Percentiles rank a stretch among this genome's conserved stretches.
Evolutionary conservation across 202 grass and related monocot genomes (phyloP).

Genomic region (Hordeum pubiflorum): DNA sequence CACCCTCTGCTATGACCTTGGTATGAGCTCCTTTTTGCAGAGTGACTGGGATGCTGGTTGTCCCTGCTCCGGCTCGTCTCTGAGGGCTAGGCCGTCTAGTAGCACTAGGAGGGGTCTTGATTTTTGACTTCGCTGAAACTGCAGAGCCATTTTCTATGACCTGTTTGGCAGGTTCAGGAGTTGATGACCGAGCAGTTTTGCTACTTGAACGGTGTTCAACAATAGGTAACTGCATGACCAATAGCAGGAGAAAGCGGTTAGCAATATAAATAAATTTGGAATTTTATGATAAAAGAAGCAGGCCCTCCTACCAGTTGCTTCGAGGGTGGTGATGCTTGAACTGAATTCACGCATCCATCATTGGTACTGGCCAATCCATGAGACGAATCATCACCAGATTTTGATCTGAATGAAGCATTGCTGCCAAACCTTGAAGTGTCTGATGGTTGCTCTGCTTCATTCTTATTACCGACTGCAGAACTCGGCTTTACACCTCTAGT

Average conservation of each 20-base stretch:
- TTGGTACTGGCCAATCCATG: slow-evolving; percentile 31
- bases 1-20: slow-evolving; percentile 32
- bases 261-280: too few relatives aligned
- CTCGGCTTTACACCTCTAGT: slow-evolving; percentile 33
- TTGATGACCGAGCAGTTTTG: slow-evolving; percentile 34
- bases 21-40: slow-evolving; percentile 31
- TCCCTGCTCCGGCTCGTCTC: slow-evolving; percentile 33
- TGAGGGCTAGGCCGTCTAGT: slow-evolving; percentile 41
- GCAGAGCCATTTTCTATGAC: slow-evolving; percentile 30
- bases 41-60: slow-evolving; percentile 27
- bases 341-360: slow-evolving; percentile 33
- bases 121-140: slow-evolving; percentile 41
- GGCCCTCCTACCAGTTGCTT: slow-evolving; percentile 68
- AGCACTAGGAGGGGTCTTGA: slow-evolving; percentile 26
- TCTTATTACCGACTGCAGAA: slow-evolving; percentile 36
- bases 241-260: slow-evolving; percentile 8
- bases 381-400: slow-evolving; percentile 35
- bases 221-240: slow-evolving; percentile 63
- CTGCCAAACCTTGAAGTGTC: slow-evolving; percentile 42
- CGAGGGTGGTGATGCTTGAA: slow-evolving; percentile 39
- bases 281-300: neutral
- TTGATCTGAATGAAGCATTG: slow-evolving; percentile 33
- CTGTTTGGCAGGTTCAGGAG: slow-evolving; percentile 54
- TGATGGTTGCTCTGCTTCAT: slow-evolving; percentile 38
- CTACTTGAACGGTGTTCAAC: slow-evolving; percentile 50